Percentiles rank a stretch among this genome's conserved stretches.
These are phyloP conservation scores for Monascus ruber DNA, from an alignment of 2,329 filamentous ascomycete genomes.

Conservation along the genomic window DNA sequence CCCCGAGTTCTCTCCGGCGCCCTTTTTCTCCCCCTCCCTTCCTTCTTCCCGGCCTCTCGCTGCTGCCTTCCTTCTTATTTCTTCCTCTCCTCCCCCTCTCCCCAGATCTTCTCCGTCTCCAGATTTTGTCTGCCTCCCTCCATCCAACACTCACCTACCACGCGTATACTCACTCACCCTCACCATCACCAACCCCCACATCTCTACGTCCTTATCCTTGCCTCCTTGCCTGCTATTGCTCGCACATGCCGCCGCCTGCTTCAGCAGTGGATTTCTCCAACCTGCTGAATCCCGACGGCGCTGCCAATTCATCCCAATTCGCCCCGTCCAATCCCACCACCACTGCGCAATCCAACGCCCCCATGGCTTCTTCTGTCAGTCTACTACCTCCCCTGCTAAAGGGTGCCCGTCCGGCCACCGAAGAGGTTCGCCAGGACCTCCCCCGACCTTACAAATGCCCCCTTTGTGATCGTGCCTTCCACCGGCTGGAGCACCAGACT, in stretches of 20 bases:
- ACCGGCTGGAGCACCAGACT: constrained; percentile 89
- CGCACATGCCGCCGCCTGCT: constrained; percentile 62
- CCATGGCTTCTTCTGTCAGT: constrained; percentile 35
- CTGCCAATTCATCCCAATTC: constrained; percentile 11
- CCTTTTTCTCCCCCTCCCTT: constrained; percentile 14
- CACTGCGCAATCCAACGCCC: constrained; percentile 15
- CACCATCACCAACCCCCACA: neutral
- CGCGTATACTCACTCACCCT: neutral
- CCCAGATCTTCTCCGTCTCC: constrained; percentile 15
- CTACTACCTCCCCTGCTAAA: constrained; percentile 34
- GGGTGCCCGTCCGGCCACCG: constrained; percentile 45
- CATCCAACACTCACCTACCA: constrained; percentile 6
- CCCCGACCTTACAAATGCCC: constrained; percentile 97
- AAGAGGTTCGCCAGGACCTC: constrained; percentile 59
- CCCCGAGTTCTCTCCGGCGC: constrained; percentile 10
- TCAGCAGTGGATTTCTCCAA: constrained; percentile 65
- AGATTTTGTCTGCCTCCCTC: constrained; percentile 8
- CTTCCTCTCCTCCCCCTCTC: constrained; percentile 12
- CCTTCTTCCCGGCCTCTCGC: constrained; percentile 6
- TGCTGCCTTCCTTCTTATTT: constrained; percentile 5
- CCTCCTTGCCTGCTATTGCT: neutral
- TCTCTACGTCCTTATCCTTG: neutral
- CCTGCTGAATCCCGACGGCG: constrained; percentile 55
- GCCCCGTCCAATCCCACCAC: constrained; percentile 3
- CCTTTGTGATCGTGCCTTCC: constrained; percentile 96